Evolutionary conservation across 2,329 filamentous ascomycete species (phyloP), one percentile per base, ranked within the genome.

Genomic region (Ophiostoma australiae): DNA sequence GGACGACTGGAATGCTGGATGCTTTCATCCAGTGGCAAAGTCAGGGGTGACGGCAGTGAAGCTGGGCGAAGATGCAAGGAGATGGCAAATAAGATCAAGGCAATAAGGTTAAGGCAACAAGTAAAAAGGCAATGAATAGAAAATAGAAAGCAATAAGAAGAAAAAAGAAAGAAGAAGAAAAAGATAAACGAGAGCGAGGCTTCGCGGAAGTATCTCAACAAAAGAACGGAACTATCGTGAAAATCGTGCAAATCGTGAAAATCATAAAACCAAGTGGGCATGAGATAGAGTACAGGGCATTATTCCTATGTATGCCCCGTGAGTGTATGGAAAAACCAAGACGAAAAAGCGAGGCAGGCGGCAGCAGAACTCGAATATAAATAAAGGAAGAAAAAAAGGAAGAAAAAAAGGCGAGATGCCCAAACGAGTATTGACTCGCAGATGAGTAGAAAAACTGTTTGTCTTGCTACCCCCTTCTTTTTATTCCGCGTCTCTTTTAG

Each of bases 21-120:
- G 52, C n/a, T 58, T 58, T 27, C 52, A 27, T 58, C n/a, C 52
- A 48, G 52, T 58, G 52, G 52, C 52, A 58, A 23, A 27, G 52
- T 58, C 11, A 13, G 52, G 52, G 52, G 27, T 31, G 52, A 58
- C 3, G n/a, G 3, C 13, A 27, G 4, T 23, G n/a, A 13, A 11
- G n/a, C n/a, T n/a, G 15, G 10, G 13, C 4, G 52, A 27, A 55
- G 52, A 58, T 58, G n/a, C 52, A 58, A 58, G 20, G 48, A 23
- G n/a, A 23, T 4, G 10, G 8, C n/a, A 23, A 55, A 3, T 11
- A 23, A 55, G 52, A 27, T 58, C 10, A 58, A 27, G n/a, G 20
- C 8, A 27, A 10, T 11, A 13, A 27, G n/a, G n/a, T n/a, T n/a
- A 41, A 41, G 39, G 13, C 7, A 20, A 17, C 13, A 4, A 48